Base-by-base conservation (phyloP, 2,329 filamentous ascomycete genomes). In the Phialophora expanda region DNA sequence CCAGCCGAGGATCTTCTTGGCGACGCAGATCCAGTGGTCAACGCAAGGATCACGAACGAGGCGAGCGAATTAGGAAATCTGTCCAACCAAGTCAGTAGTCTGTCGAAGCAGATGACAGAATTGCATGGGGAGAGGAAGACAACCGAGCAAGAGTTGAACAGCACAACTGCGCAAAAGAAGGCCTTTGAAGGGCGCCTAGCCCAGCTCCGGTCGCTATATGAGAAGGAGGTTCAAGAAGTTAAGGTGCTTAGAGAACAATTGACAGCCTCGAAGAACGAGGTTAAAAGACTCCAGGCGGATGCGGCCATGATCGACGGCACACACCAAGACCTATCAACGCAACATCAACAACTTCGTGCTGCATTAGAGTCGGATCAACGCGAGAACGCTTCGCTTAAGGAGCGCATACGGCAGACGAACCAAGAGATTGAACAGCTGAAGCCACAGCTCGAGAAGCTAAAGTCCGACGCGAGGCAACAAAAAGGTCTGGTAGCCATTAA, bases 401-500 rank as follows among this genome's bases (percentile, higher is more conserved):
- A 97, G 75, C 90, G 90, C 66, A 97, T 99, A 71, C 87, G 90
- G 34, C 85, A 89, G 60, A 85, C 92, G 50, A 99, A 97, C 74
- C 84, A 87, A 12, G 92, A 96, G 77, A 89, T 97, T 72, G 85
- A 87, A 20, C 89, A 93, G 77, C 81, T 98, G 48, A 96, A 93
- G 77, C 93, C 93, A 34, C 89, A 94, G 71, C 87, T 99, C 60
- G 95, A 99, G 77, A 98, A 97, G 82, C 85, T 96, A 73, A 93
- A 91, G 76, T 92, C 90, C 12, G 93, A 97, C 73, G 93, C 93
- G 28, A 89, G 95, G 50, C 95, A 98, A 77, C 93, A 98, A 75
- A 98, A 96, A 81, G 95, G 95, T 20, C 84, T 98, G 70, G 94
- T 96, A 32, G 93, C 95, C 51, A 99, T 99, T 80, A 97, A 97